Conservation (phyloP, 108 stramenopile species). For the Cyclotella atomus region DNA sequence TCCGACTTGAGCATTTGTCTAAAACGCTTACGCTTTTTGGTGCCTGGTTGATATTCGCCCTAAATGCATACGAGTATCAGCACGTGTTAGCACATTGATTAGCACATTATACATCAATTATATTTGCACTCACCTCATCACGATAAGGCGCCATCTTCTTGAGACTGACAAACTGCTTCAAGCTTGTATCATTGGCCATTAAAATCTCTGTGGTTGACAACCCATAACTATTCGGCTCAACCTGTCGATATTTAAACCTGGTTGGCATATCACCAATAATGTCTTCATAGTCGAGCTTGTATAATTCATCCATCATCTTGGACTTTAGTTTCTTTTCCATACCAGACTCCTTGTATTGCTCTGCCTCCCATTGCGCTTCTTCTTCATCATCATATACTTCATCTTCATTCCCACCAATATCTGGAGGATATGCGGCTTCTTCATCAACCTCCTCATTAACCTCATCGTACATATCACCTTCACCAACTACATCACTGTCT, state of each 20-base stretch:
- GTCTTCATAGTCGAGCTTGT: constrained; percentile 99
- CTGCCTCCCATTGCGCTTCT: constrained; percentile 57
- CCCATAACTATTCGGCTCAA: constrained; percentile 92
- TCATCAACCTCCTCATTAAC: constrained; percentile 47
- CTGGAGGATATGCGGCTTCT: constrained; percentile 33
- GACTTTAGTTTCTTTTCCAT: constrained; percentile 73
- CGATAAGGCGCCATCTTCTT: constrained; percentile 97
- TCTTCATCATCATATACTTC: constrained; percentile 56
- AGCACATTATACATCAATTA: neutral
- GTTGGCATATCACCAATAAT: constrained; percentile 95
- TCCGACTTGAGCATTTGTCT: constrained; percentile 79
- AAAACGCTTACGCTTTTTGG: constrained; percentile 78
- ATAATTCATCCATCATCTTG: constrained; percentile 91
- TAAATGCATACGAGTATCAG: neutral
- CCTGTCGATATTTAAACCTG: constrained; percentile 97
- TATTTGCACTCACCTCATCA: constrained; percentile 58
- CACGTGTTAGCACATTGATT: neutral
- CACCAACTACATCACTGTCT: constrained; percentile 62
- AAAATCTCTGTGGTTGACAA: constrained; percentile 94
- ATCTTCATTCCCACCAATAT: constrained; percentile 37
- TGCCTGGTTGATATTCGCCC: constrained; percentile 67
- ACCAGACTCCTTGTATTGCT: constrained; percentile 42
- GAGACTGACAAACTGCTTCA: constrained; percentile 95
- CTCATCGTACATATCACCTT: constrained; percentile 77
- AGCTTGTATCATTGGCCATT: constrained; percentile 86